A percentile compares a stretch with the other conserved stretches of the same genome.
Evolutionary conservation across 2,329 filamentous ascomycete genomes (phyloP).

Genomic region (Magnaporthiopsis rhizophila): DNA sequence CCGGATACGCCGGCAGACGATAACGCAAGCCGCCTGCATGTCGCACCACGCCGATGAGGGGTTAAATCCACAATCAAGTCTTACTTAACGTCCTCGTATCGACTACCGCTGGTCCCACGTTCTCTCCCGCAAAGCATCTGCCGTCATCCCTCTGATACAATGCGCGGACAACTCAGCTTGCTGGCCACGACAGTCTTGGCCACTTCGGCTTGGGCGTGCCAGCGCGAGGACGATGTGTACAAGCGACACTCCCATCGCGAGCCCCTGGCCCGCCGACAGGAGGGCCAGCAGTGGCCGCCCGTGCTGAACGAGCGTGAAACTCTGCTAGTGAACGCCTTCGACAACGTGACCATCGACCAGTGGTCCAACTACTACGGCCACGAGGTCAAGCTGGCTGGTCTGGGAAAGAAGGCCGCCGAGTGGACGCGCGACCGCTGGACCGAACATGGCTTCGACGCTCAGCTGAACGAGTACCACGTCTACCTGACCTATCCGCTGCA

Average conservation of each 20-base stretch:
- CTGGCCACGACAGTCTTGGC: not conserved
- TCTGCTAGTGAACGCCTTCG: conserved; percentile 26
- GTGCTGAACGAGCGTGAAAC: conserved; percentile 25
- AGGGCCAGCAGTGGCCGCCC: conserved; percentile 19
- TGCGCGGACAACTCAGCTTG: not conserved
- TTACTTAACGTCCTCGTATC: no score
- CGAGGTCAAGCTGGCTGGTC: conserved; percentile 29
- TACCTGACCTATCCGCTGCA: conserved; percentile 54
- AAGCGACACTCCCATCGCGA: not conserved
- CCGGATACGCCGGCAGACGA: no score
- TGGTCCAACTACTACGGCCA: conserved; percentile 32
- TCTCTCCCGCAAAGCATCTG: no score
- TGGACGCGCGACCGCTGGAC: conserved; percentile 30
- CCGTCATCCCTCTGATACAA: not conserved
- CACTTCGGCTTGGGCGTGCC: conserved; percentile 4
- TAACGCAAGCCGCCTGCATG: no score
- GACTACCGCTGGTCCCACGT: no score
- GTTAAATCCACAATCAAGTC: no score
- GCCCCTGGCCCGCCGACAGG: conserved; percentile 3
- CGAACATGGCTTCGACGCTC: conserved; percentile 25
- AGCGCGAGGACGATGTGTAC: not conserved
- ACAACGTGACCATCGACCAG: conserved; percentile 27
- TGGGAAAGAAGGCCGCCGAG: conserved; percentile 27
- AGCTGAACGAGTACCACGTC: conserved; percentile 42
- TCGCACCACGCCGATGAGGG: no score